Base-by-base conservation (phyloP, 306 rosid genomes). In the Sechiopsis laciniata region DNA sequence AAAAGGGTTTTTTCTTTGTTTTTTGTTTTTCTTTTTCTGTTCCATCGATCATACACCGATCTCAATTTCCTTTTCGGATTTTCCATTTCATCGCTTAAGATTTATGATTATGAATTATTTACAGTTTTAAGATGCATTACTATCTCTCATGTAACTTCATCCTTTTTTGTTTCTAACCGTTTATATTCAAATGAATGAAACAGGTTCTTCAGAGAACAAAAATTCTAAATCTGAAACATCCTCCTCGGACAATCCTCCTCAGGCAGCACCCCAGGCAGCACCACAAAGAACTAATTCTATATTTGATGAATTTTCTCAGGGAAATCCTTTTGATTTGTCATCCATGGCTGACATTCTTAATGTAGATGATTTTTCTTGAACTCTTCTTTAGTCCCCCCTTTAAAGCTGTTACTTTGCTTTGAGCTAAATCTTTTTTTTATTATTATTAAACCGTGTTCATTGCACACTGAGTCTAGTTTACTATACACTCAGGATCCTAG, bases 281-380 rank as follows among this genome's bases (percentile, higher is more conserved):
- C 83, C 73, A 46, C 62, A 71, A 74, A 78, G 80, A 56, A 55
- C 86, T 7, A 2, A 81, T 48, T 60, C 97, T 82, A 79, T 84
- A 52, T 83, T 89, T n/a, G 87, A 83, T 71, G 22, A 87, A 69
- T 92, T 87, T 40, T 55, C 85, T 71, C 83, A 90, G 29, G 42
- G 81, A 59, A 89, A 88, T 78, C 95, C 97, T 73, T 95, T 95
- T 79, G 99, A 95, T 88, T 95, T 95, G 78, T 91, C 97, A 21
- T 90, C 88, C 19, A 95, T 95, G 97, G 73, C 79, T 77, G 96
- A 97, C 78, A 84, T 95, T 80, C 97, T 95, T 78, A 95, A 91
- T 95, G 99, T 95, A 89, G 26, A 77, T 62, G 40, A 37, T 45
- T 45, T 12, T 66, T 26, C 55, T 45, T 66, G 54, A 42, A 66